Conservation (phyloP, 805 yeast genomes). For the Starmera amethionina region DNA sequence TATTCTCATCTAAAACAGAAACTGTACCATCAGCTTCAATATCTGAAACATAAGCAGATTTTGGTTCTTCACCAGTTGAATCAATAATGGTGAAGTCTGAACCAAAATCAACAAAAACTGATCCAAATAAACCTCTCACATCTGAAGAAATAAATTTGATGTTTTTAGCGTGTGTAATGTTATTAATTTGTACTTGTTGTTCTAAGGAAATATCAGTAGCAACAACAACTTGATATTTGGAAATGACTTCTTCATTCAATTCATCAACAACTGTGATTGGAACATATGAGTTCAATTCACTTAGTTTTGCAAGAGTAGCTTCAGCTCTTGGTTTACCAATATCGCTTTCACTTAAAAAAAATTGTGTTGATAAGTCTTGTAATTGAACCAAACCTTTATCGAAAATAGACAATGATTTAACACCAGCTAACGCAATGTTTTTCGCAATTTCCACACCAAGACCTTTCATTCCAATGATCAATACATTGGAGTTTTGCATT, state of each 20-base stretch:
- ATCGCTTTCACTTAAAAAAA: constrained; percentile 63
- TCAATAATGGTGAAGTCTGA: constrained; percentile 70
- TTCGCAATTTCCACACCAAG: constrained; percentile 95
- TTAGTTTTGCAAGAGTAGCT: constrained; percentile 55
- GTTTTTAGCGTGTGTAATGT: constrained; percentile 58
- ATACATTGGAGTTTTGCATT: constrained; percentile 90
- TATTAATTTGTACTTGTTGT: constrained; percentile 66
- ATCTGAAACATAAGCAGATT: constrained; percentile 78
- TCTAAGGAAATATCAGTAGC: constrained; percentile 68
- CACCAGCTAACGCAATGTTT: constrained; percentile 95
- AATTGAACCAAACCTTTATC: constrained; percentile 66
- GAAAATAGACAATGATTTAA: constrained; percentile 75
- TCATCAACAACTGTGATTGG: constrained; percentile 62
- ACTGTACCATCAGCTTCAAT: constrained; percentile 84
- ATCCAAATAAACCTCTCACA: constrained; percentile 82
- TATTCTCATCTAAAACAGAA: constrained; percentile 82
- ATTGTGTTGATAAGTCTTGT: constrained; percentile 80
- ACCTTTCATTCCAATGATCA: constrained; percentile 84
- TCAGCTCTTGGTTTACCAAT: constrained; percentile 72
- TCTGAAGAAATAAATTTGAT: constrained; percentile 79
- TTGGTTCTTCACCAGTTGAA: constrained; percentile 88
- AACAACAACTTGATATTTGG: constrained; percentile 70
- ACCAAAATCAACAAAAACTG: constrained; percentile 86
- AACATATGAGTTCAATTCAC: constrained; percentile 84
- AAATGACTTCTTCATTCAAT: constrained; percentile 43